A percentile compares a stretch with the other conserved stretches of the same genome.
phyloP scores from a whole-genome alignment of 345 rosid genomes.

The Rubroshorea leprosula region DNA sequence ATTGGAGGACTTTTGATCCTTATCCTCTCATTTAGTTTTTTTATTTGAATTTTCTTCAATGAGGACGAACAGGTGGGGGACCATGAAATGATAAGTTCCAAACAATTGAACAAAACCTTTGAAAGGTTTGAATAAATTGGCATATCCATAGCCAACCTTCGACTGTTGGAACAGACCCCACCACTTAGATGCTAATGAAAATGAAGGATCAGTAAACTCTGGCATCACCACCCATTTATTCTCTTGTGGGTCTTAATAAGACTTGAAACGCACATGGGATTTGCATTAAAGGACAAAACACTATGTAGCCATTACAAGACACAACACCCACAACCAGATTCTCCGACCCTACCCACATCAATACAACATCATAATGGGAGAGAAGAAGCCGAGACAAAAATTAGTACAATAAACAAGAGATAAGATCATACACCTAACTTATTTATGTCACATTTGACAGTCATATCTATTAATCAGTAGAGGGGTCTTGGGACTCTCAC shows the following conservation, averaged over 20 bases:
- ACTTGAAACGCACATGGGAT: constrained; percentile 17
- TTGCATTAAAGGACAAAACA: constrained; percentile 16
- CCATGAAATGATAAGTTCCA: constrained; percentile 29
- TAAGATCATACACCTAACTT: constrained; percentile 15
- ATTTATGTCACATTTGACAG: constrained; percentile 36
- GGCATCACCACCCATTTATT: constrained; percentile 7
- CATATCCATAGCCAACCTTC: constrained; percentile 22
- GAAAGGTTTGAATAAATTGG: no score
- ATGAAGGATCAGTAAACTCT: constrained; percentile 9
- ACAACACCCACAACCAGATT: constrained; percentile 14
- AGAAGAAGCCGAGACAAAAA: background rate
- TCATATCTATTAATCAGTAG: constrained; percentile 18
- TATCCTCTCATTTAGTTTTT: background rate
- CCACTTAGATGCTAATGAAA: background rate
- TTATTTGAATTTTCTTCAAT: background rate
- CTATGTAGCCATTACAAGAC: constrained; percentile 23
- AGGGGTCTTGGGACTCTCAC: constrained; percentile 2
- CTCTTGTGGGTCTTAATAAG: constrained; percentile 9
- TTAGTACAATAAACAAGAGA: background rate
- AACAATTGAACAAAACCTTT: constrained; percentile 14
- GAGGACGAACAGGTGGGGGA: constrained; percentile 2
- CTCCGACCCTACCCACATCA: no score
- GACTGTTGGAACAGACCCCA: constrained; percentile 20
- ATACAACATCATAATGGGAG: constrained; percentile 5
- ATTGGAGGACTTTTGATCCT: no score